phyloP scores from a whole-genome alignment of 148 eudicot genomes.

The Vaccinium myrtillus region DNA sequence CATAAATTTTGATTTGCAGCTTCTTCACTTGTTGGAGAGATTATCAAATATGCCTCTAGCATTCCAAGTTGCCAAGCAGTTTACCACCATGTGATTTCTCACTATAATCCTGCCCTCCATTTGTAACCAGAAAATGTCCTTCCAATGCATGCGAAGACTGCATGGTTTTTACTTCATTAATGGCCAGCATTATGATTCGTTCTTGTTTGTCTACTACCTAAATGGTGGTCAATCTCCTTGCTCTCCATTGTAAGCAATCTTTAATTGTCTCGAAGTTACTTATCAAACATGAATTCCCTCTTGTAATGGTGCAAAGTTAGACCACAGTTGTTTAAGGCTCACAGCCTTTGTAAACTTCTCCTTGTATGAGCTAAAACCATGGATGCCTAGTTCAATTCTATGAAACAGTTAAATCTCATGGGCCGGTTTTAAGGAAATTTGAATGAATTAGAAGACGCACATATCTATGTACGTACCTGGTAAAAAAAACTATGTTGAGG shows the following conservation, averaged over 20 bases:
- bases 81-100: conserved; percentile 90
- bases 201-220: conserved; percentile 79
- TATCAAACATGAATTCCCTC: background rate
- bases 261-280: background rate
- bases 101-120: conserved; percentile 78
- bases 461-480: conserved; percentile 16
- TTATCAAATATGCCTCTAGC: conserved; percentile 70
- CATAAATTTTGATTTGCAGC: conserved; percentile 46
- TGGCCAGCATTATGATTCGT: conserved; percentile 82
- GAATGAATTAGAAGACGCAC: too few relatives aligned
- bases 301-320: background rate
- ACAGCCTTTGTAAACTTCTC: conserved; percentile 43
- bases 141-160: conserved; percentile 71
- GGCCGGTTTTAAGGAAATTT: background rate
- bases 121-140: conserved; percentile 91
- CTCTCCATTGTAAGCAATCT: conserved; percentile 75
- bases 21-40: conserved; percentile 73
- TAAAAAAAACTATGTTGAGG: conserved; percentile 1
- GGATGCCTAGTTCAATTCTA: conserved; percentile 10
- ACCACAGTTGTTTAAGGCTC: background rate
- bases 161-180: conserved; percentile 73
- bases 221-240: conserved; percentile 95
- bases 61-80: conserved; percentile 74
- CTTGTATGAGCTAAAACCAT: conserved; percentile 34
- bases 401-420: too few relatives aligned